Evolutionary conservation across 768 basidiomycete species (phyloP), one percentile per base, ranked within the genome.

Genomic region (Zangia roseola): DNA sequence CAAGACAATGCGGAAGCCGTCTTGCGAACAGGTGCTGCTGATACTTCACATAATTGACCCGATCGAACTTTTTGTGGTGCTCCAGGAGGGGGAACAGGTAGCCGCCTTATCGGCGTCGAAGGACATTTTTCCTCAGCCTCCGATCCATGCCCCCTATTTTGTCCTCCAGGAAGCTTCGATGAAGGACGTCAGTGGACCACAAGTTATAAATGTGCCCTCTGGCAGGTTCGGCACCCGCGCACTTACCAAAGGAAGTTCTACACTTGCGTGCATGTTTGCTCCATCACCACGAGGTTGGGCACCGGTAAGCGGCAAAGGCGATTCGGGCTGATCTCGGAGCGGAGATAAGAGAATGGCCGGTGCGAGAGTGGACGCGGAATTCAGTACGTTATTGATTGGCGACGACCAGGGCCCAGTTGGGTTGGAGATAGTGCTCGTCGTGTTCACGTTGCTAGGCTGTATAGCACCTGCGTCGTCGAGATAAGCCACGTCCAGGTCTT

Each of bases 321-420:
- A 36, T 20, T 39, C 45, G 8, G 36, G 43, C 23, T 42, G 31
- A 45, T 54, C 50, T 24, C 51, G 57, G 23, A 67, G 59, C 38
- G 68, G 71, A 40, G 69, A 72, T 48, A 72, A 41, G 28, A 55
- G 57, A 30, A 57, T 40, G 2, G 59, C 64, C 8, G 59, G 53
- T 19, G 59, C 57, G 7, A 63, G 60, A 7, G 62, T 57, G 23
- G 64, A 64, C 5, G 43, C 30, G 34, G 39, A 10, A 39, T 25
- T 2, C 25, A 38, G 56, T 52, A 40, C 44, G 50, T 66, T 49
- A 53, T 51, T 37, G 40, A 52, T 59, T 35, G 28, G 43, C 51
- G 34, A 47, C 8, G 39, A 44, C 45, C 40, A 48, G 45, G 43
- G 23, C 34, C 26, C 23, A 37, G 43, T 46, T 30, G 40, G 12